A percentile compares a stretch with the other conserved stretches of the same genome.
phyloP scores from a whole-genome alignment of 2,329 filamentous ascomycete genomes.

The Meredithiella fracta region DNA sequence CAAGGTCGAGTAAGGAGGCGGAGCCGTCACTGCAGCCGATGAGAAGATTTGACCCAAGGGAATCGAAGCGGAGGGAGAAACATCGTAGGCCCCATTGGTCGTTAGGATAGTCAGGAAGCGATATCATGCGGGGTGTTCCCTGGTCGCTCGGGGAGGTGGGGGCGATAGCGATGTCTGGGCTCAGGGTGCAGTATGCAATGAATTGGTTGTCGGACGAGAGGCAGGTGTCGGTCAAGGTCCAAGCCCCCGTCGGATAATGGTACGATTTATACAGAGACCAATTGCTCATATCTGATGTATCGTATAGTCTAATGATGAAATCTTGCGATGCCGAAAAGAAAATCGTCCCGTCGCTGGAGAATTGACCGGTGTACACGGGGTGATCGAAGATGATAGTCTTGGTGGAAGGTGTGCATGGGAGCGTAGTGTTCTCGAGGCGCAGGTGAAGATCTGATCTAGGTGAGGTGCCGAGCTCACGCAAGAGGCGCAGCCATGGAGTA shows the following conservation, averaged over 20 bases:
- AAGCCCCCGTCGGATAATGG: conserved; percentile 69
- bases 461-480: neutral
- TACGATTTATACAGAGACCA: conserved; percentile 95
- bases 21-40: conserved; percentile 54
- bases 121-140: conserved; percentile 61
- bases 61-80: conserved; percentile 84
- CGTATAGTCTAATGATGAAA: conserved; percentile 91
- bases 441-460: neutral
- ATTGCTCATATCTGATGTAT: conserved; percentile 84
- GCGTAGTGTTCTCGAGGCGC: conserved; percentile 33
- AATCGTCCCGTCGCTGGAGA: conserved; percentile 93
- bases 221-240: conserved; percentile 91
- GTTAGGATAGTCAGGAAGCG: conserved; percentile 14
- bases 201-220: conserved; percentile 83
- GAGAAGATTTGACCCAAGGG: conserved; percentile 78
- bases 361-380: conserved; percentile 87
- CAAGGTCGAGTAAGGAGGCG: neutral
- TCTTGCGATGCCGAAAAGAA: conserved; percentile 88
- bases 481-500: neutral
- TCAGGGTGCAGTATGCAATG: conserved; percentile 81
- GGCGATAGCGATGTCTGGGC: conserved; percentile 67
- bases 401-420: conserved; percentile 63
- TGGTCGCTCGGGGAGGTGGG: conserved; percentile 70
- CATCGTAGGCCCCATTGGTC: conserved; percentile 29
- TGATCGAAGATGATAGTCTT: conserved; percentile 76